Percentiles rank a stretch among this genome's conserved stretches.
Evolutionary conservation across 805 yeast species (phyloP).

Genomic region (Suhomyces kilbournensis): DNA sequence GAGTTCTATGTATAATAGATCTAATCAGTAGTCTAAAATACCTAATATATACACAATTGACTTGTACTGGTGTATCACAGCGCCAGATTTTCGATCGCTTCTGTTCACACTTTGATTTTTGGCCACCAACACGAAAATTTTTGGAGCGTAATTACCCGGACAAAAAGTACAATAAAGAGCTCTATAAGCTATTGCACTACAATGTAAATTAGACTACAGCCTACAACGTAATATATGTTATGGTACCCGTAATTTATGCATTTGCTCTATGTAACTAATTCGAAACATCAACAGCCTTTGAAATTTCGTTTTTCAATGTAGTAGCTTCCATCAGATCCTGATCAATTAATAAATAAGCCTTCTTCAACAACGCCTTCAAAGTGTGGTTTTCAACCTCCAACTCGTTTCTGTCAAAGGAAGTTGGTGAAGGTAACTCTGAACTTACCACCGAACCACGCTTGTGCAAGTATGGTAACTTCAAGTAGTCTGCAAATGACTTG

Average conservation of each 20-base stretch:
- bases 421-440: background rate
- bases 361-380: constrained; percentile 23
- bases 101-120: constrained; percentile 1
- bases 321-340: constrained; percentile 10
- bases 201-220: background rate
- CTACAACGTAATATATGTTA: background rate
- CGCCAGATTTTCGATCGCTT: background rate
- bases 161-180: background rate
- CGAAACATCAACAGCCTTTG: constrained; percentile 10
- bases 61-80: background rate
- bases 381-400: constrained; percentile 23
- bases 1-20: constrained; percentile 20
- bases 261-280: background rate
- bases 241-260: background rate
- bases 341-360: constrained; percentile 22
- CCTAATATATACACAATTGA: background rate
- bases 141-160: constrained; percentile 14
- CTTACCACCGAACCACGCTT: constrained; percentile 4
- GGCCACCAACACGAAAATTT: constrained; percentile 13
- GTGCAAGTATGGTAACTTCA: constrained; percentile 19
- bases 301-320: constrained; percentile 11
- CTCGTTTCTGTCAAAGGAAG: background rate
- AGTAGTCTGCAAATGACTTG: constrained; percentile 17
- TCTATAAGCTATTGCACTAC: background rate
- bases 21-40: constrained; percentile 40